Base-by-base conservation (phyloP, 2,329 filamentous ascomycete genomes). In the Cytospora schulzeri region DNA sequence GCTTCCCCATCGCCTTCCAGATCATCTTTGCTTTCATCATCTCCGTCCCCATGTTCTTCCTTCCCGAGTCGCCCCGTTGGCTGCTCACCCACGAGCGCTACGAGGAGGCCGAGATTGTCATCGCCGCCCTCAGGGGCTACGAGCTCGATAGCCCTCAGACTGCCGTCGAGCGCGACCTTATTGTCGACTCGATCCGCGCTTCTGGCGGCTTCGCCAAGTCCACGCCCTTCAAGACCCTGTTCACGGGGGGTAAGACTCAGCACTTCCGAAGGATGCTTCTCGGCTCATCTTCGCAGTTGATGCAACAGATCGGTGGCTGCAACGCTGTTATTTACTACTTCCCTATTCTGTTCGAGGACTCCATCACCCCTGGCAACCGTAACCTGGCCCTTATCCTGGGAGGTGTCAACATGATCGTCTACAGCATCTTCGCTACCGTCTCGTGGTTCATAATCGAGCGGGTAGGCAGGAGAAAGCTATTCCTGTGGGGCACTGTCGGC, bases 201-300 rank as follows among this genome's bases (percentile, higher is more conserved):
- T 83, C 81, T 28, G 83, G 80, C 31, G 77, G 77, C 63, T 73
- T 73, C 48, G 77, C 77, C 50, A 80, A 79, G 77, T 77, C 73
- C 68, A 82, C 80, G 0, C 80, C 80, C 0, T 72, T 83, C 72
- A 83, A 80, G 68, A 81, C 84, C 1, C 78, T 89, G 1, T 81
- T 88, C 70, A 88, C 85, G 1, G 80, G 81, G 57, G 86, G 87
- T 67, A 87, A 86, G 76, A 88, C 85, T 0, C 87, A 90, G 74
- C 86, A 89, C 71, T 84, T 88, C 76, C 83, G 87, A 9, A 81
- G 88, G 38, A 87, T 89, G 80, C 68, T 88, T 60, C 80, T 90
- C 7, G 87, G 86, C 3, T 79, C 83, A 0, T 82, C 80, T 11
- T 81, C 81, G 6, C 86, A 89, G 73, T 77, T 88, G 52, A 85